Evolutionary conservation across 2,329 filamentous ascomycete genomes (phyloP).

Genomic region (Epicoccum sorghinum): DNA sequence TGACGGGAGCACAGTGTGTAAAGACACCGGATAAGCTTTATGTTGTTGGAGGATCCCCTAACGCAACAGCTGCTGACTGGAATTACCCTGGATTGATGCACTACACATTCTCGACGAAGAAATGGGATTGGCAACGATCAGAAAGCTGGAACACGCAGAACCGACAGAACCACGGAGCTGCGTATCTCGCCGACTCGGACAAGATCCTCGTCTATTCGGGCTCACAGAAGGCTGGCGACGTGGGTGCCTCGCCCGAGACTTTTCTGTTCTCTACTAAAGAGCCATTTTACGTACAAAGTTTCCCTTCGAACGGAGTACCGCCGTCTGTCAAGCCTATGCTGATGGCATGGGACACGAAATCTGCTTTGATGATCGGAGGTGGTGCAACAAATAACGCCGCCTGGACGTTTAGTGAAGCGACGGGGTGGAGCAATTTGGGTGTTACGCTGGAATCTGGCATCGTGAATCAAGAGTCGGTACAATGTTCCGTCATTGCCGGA

Average conservation of each 20-base stretch:
- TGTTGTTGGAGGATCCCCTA: slow-evolving; percentile 73
- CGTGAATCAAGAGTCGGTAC: slow-evolving; percentile 63
- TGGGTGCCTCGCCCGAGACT: slow-evolving; percentile 70
- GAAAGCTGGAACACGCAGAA: slow-evolving; percentile 65
- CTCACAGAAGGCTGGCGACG: slow-evolving; percentile 63
- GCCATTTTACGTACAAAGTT: slow-evolving; percentile 67
- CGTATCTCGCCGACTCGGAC: slow-evolving; percentile 73
- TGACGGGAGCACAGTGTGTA: slow-evolving; percentile 79
- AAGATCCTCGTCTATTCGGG: slow-evolving; percentile 84
- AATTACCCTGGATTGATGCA: slow-evolving; percentile 77
- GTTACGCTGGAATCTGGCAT: slow-evolving; percentile 67
- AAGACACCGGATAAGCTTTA: slow-evolving; percentile 74
- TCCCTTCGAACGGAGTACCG: slow-evolving; percentile 57
- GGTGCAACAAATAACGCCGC: slow-evolving; percentile 68
- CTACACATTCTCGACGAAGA: slow-evolving; percentile 62
- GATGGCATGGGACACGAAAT: slow-evolving; percentile 72
- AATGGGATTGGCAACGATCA: slow-evolving; percentile 64
- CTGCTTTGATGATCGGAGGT: slow-evolving; percentile 78
- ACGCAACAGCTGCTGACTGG: slow-evolving; percentile 43
- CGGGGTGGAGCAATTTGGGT: slow-evolving; percentile 71
- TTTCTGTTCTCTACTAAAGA: slow-evolving; percentile 72
- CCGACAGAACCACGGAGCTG: slow-evolving; percentile 75
- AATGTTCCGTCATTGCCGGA: slow-evolving; percentile 70
- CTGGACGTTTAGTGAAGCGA: slow-evolving; percentile 71
- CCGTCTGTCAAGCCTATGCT: slow-evolving; percentile 73